Base-by-base conservation (phyloP, 768 basidiomycete species). In the Tulasnella sp. region DNA sequence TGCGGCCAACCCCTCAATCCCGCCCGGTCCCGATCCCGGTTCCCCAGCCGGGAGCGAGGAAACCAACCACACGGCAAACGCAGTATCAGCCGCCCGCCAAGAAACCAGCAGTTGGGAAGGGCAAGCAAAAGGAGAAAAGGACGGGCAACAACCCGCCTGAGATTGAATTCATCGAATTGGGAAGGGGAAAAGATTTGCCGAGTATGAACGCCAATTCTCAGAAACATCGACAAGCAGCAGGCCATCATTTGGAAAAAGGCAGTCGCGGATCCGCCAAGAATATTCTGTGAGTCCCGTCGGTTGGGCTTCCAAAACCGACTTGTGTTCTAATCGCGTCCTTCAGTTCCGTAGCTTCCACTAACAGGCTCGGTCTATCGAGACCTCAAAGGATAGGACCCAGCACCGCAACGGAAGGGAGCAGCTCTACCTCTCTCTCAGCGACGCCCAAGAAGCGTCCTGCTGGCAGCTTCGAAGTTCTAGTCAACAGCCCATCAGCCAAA, bases 191-290 rank as follows among this genome's bases (percentile, higher is more conserved):
- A 2, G 31, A 27, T 3, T 68, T 68, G 34, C 62, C 62, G 62
- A 68, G 62, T 34, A 27, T 68, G 62, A 68, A 68, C 34, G 3
- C 1, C 34, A 68, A 68, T 68, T 68, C 62, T 68, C 62, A 34
- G 62, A 68, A 68, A 31, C 62, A 68, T 68, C 2, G 86, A 87
- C 0, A 86, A 86, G 18, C 85, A 18, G n/a, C 46, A 42, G 52
- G 78, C 16, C 39, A 38, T 18, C 24, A 71, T 24, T n/a, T 39
- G 36, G 58, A 42, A 77, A n/a, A 39, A 21, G 58, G 6, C 9
- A 7, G 21, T 16, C 19, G 34, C 34, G 19, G 39, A n/a, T 9
- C 24, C 34, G 6, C 62, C 27, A 68, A 14, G 27, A 68, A 34
- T 34, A 18, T 4, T 14, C 62, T 31, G 62, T 68, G 34, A 68